phyloP scores from a whole-genome alignment of 2,329 filamentous ascomycete genomes.

The Sclerotinia glacialis region DNA sequence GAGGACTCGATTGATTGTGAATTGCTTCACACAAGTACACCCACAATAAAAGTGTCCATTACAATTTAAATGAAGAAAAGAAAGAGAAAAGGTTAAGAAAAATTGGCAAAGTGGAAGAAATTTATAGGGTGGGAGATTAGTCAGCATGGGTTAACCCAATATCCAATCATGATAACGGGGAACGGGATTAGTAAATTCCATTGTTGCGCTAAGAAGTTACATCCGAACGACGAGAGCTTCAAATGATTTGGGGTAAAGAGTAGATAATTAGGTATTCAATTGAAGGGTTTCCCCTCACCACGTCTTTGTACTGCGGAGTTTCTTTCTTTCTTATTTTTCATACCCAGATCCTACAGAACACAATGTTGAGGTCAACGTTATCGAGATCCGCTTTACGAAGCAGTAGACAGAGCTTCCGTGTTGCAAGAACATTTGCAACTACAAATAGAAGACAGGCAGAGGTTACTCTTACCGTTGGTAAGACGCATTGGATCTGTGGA shows the following conservation, averaged over 20 bases:
- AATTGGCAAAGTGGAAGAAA: conserved; percentile 27
- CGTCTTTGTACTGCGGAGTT: conserved; percentile 27
- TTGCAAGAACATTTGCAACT: conserved; percentile 77
- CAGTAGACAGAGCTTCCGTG: conserved; percentile 56
- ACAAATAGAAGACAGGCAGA: conserved; percentile 78
- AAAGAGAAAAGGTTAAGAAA: conserved; percentile 35
- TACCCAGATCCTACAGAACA: conserved; percentile 56
- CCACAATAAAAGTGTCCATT: conserved; percentile 69
- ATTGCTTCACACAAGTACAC: conserved; percentile 54
- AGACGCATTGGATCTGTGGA: conserved; percentile 42
- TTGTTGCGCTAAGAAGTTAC: conserved; percentile 21
- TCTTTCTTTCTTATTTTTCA: conserved; percentile 42
- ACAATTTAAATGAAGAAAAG: conserved; percentile 53
- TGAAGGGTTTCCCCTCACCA: conserved; percentile 18
- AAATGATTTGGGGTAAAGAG: conserved; percentile 20
- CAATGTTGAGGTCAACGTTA: conserved; percentile 67
- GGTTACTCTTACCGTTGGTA: conserved; percentile 95
- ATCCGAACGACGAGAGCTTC: conserved; percentile 24
- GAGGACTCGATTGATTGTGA: conserved; percentile 56
- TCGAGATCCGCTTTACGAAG: conserved; percentile 67
- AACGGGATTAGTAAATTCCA: conserved; percentile 31
- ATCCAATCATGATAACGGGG: conserved; percentile 28
- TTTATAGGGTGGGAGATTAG: conserved; percentile 27
- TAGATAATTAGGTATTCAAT: conserved; percentile 21
- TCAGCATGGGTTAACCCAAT: conserved; percentile 24